These are phyloP conservation scores for Phytopythium mirpurense DNA, from an alignment of 352 stramenopile genomes.

Conservation along the genomic window DNA sequence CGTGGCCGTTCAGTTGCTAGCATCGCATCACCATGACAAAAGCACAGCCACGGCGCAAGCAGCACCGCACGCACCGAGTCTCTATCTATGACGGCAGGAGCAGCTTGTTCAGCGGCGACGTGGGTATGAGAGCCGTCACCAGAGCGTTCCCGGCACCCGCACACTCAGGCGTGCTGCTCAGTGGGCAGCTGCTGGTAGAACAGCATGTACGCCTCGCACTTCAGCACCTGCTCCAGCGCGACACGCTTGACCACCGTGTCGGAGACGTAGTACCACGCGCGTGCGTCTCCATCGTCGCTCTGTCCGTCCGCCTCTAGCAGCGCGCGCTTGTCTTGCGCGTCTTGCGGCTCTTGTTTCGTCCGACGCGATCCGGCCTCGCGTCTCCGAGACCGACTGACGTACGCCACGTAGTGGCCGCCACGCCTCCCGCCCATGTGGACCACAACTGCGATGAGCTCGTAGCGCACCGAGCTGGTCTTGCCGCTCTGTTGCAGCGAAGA, in stretches of 20 bases:
- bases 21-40: neutral
- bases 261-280: constrained; percentile 68
- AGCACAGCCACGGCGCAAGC: neutral
- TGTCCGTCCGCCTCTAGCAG: constrained; percentile 10
- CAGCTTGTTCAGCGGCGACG: neutral
- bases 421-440: constrained; percentile 72
- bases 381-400: constrained; percentile 53
- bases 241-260: constrained; percentile 63
- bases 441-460: constrained; percentile 61
- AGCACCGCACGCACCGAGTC: neutral
- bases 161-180: neutral
- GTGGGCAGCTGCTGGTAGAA: constrained; percentile 46
- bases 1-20: neutral
- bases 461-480: constrained; percentile 28
- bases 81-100: neutral
- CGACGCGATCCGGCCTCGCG: constrained; percentile 15
- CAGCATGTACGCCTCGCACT: constrained; percentile 78
- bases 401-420: constrained; percentile 65
- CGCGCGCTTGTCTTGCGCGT: constrained; percentile 12
- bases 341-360: neutral
- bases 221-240: constrained; percentile 52
- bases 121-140: neutral
- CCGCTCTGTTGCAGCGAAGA: constrained; percentile 15
- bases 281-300: constrained; percentile 2
- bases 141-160: neutral